Evolutionary conservation across 306 rosid species (phyloP).

Genomic region (Prosopis cineraria): DNA sequence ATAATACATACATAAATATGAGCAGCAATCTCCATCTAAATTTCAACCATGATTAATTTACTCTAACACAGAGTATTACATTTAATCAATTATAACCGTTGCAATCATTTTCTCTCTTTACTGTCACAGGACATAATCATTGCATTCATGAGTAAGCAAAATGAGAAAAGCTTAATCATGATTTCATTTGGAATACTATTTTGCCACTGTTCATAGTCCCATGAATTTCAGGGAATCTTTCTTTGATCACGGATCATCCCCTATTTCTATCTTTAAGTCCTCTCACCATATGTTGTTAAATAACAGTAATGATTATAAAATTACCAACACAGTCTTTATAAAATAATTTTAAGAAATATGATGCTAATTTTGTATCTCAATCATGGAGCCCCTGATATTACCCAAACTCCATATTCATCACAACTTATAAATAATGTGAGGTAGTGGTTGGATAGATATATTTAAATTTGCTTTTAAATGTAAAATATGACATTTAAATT

Average conservation of each 20-base stretch:
- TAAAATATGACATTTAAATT: no score
- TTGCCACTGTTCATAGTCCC: not conserved
- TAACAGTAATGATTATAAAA: not conserved
- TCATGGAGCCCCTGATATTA: no score
- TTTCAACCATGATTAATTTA: slow-evolving; percentile 25
- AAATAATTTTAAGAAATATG: not conserved
- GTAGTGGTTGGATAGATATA: no score
- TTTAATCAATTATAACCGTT: slow-evolving; percentile 36
- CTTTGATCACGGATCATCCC: not conserved
- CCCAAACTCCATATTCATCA: no score
- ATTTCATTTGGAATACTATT: not conserved
- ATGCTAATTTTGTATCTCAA: no score
- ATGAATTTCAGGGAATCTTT: slow-evolving; percentile 17
- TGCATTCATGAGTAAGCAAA: slow-evolving; percentile 20
- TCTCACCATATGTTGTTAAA: not conserved
- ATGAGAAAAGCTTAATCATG: slow-evolving; percentile 13
- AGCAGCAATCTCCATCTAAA: slow-evolving; percentile 17
- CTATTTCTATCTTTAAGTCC: not conserved
- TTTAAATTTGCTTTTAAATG: no score
- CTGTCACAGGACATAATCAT: slow-evolving; percentile 29
- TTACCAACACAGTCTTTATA: not conserved
- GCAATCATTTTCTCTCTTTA: slow-evolving; percentile 18
- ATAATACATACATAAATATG: not conserved
- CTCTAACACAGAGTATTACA: not conserved
- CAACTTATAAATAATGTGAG: no score